These are phyloP conservation scores for Russula sp. DNA, from an alignment of 768 basidiomycete genomes.

Conservation along the genomic window DNA sequence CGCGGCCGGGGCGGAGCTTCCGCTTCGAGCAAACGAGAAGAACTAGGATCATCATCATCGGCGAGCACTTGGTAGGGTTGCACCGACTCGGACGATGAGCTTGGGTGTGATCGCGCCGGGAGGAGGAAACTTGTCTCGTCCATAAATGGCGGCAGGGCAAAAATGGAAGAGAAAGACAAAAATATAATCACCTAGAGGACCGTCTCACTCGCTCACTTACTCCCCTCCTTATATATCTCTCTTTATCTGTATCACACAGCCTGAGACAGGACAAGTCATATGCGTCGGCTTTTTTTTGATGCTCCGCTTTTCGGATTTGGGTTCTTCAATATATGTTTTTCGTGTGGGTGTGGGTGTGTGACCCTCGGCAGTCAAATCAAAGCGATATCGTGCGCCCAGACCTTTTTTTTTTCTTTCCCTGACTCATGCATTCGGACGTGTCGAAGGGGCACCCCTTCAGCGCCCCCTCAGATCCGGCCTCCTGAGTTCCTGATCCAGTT, in stretches of 20 bases:
- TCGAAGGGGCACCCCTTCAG: too few relatives aligned
- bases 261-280: not conserved
- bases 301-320: not conserved
- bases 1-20: constrained; percentile 13
- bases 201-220: not conserved
- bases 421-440: not conserved
- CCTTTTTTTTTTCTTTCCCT: not conserved
- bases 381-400: constrained; percentile 1
- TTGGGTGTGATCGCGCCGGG: not conserved
- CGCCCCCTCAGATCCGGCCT: not conserved
- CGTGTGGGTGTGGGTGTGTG: not conserved
- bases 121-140: constrained; percentile 7
- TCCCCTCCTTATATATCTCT: not conserved
- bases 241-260: not conserved
- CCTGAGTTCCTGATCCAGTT: not conserved
- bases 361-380: not conserved
- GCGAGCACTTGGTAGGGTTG: not conserved
- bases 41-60: not conserved
- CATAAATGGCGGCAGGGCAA: not conserved
- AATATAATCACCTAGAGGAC: too few relatives aligned
- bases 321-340: not conserved
- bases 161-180: too few relatives aligned
- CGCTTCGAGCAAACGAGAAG: constrained; percentile 14
- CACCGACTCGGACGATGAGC: not conserved
- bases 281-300: not conserved